phyloP scores from a whole-genome alignment of 768 basidiomycete genomes.

The Termitomyces sp. region DNA sequence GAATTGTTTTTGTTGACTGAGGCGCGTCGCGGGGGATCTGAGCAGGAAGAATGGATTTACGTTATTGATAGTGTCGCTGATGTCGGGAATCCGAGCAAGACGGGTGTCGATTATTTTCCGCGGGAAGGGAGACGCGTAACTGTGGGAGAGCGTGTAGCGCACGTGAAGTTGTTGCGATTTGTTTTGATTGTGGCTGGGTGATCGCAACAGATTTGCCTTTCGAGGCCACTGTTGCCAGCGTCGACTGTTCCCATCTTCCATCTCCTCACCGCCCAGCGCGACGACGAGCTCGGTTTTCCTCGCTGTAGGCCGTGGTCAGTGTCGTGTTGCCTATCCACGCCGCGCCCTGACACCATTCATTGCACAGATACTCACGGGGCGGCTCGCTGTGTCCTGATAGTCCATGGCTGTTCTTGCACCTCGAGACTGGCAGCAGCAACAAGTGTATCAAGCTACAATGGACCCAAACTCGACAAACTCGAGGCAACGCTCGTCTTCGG shows the following conservation, averaged over 20 bases:
- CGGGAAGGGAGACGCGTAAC: not conserved
- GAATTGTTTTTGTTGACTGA: not conserved
- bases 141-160: not conserved
- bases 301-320: slow-evolving; percentile 16
- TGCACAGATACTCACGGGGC: slow-evolving; percentile 13
- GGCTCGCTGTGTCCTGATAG: slow-evolving; percentile 22
- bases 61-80: slow-evolving; percentile 5
- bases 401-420: slow-evolving; percentile 80
- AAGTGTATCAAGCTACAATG: slow-evolving; percentile 52
- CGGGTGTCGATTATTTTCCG: slow-evolving; percentile 9
- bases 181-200: slow-evolving; percentile 33
- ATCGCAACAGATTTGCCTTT: slow-evolving; percentile 33
- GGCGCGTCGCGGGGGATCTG: slow-evolving; percentile 8
- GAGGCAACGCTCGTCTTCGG: slow-evolving; percentile 59
- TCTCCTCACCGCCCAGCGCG: slow-evolving; percentile 11
- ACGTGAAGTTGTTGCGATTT: slow-evolving; percentile 25
- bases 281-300: slow-evolving; percentile 7
- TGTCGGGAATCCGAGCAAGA: slow-evolving; percentile 7
- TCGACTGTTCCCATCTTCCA: slow-evolving; percentile 19
- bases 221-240: slow-evolving; percentile 27
- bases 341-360: slow-evolving; percentile 3
- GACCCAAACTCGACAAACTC: slow-evolving; percentile 43
- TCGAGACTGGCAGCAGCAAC: slow-evolving; percentile 62
- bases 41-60: slow-evolving; percentile 6
- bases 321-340: not conserved